Conservation (phyloP, 768 basidiomycete species). For the Suillus cothurnatus region DNA sequence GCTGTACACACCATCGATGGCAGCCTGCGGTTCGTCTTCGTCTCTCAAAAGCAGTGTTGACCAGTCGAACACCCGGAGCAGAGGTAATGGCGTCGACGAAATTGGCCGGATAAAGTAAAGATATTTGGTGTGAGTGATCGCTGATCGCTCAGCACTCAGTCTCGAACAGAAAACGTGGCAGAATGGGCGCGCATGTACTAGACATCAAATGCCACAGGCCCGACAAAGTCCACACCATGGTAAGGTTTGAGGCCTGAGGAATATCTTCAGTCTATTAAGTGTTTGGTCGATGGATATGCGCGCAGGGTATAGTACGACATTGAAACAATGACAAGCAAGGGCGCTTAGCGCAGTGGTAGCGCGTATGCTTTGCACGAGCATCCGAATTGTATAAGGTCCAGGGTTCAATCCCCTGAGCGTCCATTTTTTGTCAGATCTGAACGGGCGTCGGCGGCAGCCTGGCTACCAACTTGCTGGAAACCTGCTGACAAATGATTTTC, state of each 20-base stretch:
- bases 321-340: neutral
- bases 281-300: no score
- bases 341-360: constrained; percentile 33
- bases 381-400: constrained; percentile 42
- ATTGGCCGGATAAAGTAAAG: neutral
- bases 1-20: neutral
- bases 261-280: no score
- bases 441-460: no score
- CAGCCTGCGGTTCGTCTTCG: neutral
- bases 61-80: neutral
- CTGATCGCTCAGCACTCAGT: neutral
- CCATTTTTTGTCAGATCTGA: neutral
- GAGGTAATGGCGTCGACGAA: neutral
- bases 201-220: no score
- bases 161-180: neutral
- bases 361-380: constrained; percentile 30
- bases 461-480: no score
- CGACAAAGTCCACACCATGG: neutral
- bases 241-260: no score
- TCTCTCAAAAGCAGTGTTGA: neutral
- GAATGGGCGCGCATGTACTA: no score
- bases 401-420: constrained; percentile 47
- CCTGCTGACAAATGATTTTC: no score
- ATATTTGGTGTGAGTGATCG: neutral
- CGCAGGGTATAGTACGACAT: fast-evolving